Conservation (phyloP, 306 rosid species). For the Sicyos baderoa region DNA sequence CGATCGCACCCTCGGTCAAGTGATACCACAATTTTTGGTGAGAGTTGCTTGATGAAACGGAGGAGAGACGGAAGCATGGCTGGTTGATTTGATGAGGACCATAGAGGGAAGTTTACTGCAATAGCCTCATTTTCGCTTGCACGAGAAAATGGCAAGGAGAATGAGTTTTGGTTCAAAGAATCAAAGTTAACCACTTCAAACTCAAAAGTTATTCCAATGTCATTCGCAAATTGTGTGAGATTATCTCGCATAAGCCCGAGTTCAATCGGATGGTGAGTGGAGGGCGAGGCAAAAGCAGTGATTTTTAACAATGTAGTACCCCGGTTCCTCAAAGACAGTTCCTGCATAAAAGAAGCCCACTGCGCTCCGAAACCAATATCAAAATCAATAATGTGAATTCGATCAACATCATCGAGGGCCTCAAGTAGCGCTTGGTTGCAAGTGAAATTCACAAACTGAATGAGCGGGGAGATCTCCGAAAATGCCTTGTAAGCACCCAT, state of each 20-base stretch:
- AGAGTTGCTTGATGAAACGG: conserved; percentile 34
- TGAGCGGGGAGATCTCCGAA: conserved; percentile 37
- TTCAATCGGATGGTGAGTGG: conserved; percentile 33
- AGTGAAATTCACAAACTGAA: conserved; percentile 43
- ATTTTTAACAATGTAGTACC: conserved; percentile 31
- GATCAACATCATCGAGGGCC: conserved; percentile 21
- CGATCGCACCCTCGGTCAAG: conserved; percentile 38
- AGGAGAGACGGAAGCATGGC: conserved; percentile 31
- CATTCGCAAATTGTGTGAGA: conserved; percentile 33
- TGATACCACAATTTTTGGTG: conserved; percentile 37
- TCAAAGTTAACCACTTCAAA: conserved; percentile 38
- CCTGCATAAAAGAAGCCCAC: conserved; percentile 48
- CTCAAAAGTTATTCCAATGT: conserved; percentile 33
- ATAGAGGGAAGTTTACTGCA: conserved; percentile 40
- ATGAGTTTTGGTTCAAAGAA: conserved; percentile 26
- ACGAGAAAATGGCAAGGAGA: conserved; percentile 25
- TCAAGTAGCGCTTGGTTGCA: conserved; percentile 44
- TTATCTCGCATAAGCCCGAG: conserved; percentile 35
- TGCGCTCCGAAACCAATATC: conserved; percentile 46
- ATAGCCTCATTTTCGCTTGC: conserved; percentile 26
- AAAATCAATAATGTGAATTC: conserved; percentile 40
- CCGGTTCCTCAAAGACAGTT: conserved; percentile 28
- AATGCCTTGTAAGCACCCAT: conserved; percentile 44
- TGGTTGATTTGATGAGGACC: conserved; percentile 31
- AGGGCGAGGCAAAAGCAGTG: conserved; percentile 39